Base-by-base conservation (phyloP, 352 stramenopile genomes). In the Phytophthora colocasiae region DNA sequence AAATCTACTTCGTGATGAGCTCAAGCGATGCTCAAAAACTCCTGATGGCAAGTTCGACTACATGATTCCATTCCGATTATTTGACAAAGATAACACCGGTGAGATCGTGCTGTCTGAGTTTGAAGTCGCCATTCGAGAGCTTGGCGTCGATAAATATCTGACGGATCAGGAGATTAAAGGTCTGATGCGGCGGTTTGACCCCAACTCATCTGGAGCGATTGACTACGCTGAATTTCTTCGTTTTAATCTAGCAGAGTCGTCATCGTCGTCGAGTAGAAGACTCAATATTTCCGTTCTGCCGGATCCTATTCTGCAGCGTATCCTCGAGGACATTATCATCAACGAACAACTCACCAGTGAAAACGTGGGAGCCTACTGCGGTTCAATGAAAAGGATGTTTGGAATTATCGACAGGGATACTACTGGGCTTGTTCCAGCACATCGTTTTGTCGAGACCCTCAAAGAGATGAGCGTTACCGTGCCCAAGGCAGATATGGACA, bases 11-110 rank as follows among this genome's bases (percentile, higher is more conserved):
- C 83, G 85, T 6, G 80, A 82, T 1, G 86, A 95, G 55, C 80
- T 93, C 32, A 85, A 85, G 36, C 86, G 86, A 36, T 90, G 83
- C 48, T 84, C 84, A 3, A 95, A 93, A 73, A 95, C 84, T 12
- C 80, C 78, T 1, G 86, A 95, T 65, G 86, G 86, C 1, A 91
- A 90, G 44, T 89, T 85, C 53, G 85, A 95, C 40, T 95, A 80
- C 46, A 64, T 69, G 39, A 60, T 92, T 31, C 86, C 86, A 7
- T 95, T 95, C 34, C 71, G 73, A 0, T 64, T 89, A 15, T 92
- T 95, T 49, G 86, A 93, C 53, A 91, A 90, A 36, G 78, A 92
- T 44, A 76, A 77, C 26, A 87, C 79, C 31, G 84, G 83, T 0
- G 69, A 89, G 27, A 93, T 95, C 29, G 51, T 88, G 6, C 40